Evolutionary conservation across 257 asterid species (phyloP), one percentile per base, ranked within the genome.

Genomic region (Fraxinus anomala): DNA sequence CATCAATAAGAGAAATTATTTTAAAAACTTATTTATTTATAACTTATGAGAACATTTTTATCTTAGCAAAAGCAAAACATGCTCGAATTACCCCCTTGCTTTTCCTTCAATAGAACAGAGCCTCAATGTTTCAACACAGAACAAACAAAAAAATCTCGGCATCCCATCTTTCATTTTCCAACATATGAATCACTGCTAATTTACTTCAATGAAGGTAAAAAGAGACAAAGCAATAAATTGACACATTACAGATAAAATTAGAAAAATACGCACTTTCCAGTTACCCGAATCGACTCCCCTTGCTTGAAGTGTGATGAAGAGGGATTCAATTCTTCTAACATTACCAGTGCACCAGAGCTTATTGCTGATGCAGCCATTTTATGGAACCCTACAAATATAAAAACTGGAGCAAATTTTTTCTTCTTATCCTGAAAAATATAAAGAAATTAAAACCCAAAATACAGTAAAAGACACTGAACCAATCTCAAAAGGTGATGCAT

Each of bases 211-310:
- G 13, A n/a, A 39, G 56, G 17, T 11, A 16, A n/a, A 39, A 56
- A n/a, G 30, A 56, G 67, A 56, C 40, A 16, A 9, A 23, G 34
- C 49, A 39, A 36, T 33, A 19, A 12, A 39, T 31, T 19, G 23
- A n/a, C 9, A 6, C n/a, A 23, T 7, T 16, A 11, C 13, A 23
- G 39, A 21, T 36, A 6, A 76, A 28, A 23, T 23, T 21, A 37
- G n/a, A 23, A 68, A 72, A 80, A 70, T 24, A 85, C 94, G 63
- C 54, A 95, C 99, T 86, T 95, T 85, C 98, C 99, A 68, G 92
- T 95, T 3, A 95, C 93, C 76, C 99, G 89, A 80, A 91, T 75
- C 0, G 99, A 88, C 24, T 89, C 89, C 12, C 96, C 98, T 68
- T 88, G 88, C 87, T 83, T 95, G 88, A 95, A 95, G 56, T 76